These are phyloP conservation scores for Eutypella sp. DNA, from an alignment of 2,329 filamentous ascomycete species.

Conservation along the genomic window DNA sequence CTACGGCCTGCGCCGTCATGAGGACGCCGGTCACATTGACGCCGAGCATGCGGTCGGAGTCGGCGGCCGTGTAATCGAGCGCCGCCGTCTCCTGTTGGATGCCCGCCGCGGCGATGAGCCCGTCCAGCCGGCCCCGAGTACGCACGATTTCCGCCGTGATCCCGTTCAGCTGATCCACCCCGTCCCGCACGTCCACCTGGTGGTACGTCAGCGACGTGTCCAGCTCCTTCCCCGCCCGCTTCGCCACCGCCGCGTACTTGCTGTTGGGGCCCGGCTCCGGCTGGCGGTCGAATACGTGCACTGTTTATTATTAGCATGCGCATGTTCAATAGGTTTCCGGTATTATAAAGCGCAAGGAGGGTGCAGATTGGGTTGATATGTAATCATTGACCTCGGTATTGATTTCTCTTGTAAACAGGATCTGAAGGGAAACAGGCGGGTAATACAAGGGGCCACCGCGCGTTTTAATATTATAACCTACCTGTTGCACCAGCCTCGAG, in stretches of 20 bases:
- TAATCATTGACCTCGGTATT: too few species aligned
- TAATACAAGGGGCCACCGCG: too few species aligned
- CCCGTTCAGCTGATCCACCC: conserved; percentile 61
- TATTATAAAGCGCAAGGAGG: background rate
- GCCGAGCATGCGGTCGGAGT: conserved; percentile 72
- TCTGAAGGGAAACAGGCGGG: background rate
- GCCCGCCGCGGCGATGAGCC: conserved; percentile 64
- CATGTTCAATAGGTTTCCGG: too few species aligned
- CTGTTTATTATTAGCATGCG: conserved; percentile 34
- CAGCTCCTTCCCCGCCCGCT: conserved; percentile 59
- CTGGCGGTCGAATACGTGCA: conserved; percentile 63
- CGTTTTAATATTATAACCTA: too few species aligned
- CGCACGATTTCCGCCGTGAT: conserved; percentile 65
- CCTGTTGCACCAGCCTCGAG: conserved; percentile 72
- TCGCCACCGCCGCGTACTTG: conserved; percentile 61
- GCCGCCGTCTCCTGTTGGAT: conserved; percentile 82
- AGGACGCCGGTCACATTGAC: conserved; percentile 84
- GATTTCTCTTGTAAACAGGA: background rate
- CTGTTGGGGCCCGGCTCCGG: conserved; percentile 46
- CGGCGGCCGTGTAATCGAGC: conserved; percentile 72
- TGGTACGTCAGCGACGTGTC: conserved; percentile 67
- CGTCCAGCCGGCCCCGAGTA: conserved; percentile 68
- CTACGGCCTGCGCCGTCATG: conserved; percentile 85
- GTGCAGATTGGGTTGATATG: background rate
- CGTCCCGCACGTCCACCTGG: conserved; percentile 68